phyloP scores from a whole-genome alignment of 1,284 basidiomycete genomes.

The Cryptococcus amylolentus region DNA sequence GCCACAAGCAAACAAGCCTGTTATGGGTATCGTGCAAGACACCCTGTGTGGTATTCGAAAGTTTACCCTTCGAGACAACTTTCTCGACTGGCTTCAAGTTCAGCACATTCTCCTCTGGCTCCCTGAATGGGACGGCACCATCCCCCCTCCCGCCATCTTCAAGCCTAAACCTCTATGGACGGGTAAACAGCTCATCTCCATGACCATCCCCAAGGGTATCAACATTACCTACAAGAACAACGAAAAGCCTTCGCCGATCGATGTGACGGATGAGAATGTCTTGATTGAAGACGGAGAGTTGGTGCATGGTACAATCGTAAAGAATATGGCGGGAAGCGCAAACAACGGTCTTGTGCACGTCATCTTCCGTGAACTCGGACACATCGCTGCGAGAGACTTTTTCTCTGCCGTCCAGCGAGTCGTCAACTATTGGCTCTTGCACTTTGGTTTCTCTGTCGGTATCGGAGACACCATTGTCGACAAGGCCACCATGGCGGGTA shows the following conservation, averaged over 20 bases:
- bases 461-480: conserved; percentile 99
- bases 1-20: conserved; percentile 98
- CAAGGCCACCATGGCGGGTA: conserved; percentile 76
- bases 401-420: conserved; percentile 93
- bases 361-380: conserved; percentile 96
- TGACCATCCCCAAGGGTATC: conserved; percentile 93
- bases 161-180: conserved; percentile 98
- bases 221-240: conserved; percentile 74
- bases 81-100: conserved; percentile 88
- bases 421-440: conserved; percentile 98
- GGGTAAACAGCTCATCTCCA: conserved; percentile 91
- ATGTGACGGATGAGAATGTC: conserved; percentile 88
- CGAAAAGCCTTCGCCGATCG: conserved; percentile 74
- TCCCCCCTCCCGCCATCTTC: conserved; percentile 90
- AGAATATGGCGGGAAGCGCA: conserved; percentile 94
- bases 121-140: conserved; percentile 90
- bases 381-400: conserved; percentile 83
- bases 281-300: conserved; percentile 97
- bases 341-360: conserved; percentile 95
- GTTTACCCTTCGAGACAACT: conserved; percentile 90
- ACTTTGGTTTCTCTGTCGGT: conserved; percentile 98
- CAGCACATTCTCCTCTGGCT: conserved; percentile 98
- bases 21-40: conserved; percentile 99
- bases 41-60: conserved; percentile 97
- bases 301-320: conserved; percentile 92